phyloP scores from a whole-genome alignment of 2,329 filamentous ascomycete genomes.

The Fusarium sp. region DNA sequence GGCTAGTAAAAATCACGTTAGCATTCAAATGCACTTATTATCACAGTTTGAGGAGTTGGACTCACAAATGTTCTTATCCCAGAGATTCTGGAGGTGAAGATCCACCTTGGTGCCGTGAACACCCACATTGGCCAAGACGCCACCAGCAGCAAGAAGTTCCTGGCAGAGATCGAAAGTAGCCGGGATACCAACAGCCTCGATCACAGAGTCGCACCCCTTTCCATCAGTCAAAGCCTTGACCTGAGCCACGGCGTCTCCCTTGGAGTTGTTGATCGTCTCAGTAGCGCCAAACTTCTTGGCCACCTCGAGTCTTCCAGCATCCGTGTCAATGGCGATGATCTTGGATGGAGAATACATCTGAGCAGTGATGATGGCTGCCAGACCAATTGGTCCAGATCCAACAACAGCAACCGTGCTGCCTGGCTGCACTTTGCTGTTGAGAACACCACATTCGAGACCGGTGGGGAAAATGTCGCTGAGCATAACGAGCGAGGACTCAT shows the following conservation, averaged over 20 bases:
- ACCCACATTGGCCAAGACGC: slow-evolving; percentile 67
- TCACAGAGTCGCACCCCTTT: slow-evolving; percentile 66
- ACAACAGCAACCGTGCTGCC: slow-evolving; percentile 65
- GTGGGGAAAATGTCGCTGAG: slow-evolving; percentile 69
- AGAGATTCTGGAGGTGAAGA: slow-evolving; percentile 64
- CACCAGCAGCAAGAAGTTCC: slow-evolving; percentile 63
- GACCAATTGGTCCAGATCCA: slow-evolving; percentile 66
- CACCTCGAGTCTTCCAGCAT: slow-evolving; percentile 58
- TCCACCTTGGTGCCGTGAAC: slow-evolving; percentile 66
- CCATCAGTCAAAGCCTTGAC: slow-evolving; percentile 60
- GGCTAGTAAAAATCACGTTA: slow-evolving; percentile 36
- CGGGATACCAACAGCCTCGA: slow-evolving; percentile 68
- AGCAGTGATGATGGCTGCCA: slow-evolving; percentile 66
- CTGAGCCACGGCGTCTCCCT: slow-evolving; percentile 49
- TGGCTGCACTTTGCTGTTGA: slow-evolving; percentile 63
- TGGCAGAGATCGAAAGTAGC: slow-evolving; percentile 66
- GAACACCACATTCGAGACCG: slow-evolving; percentile 64
- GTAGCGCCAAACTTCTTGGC: slow-evolving; percentile 63
- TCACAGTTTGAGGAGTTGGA: neutral
- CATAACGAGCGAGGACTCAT: slow-evolving; percentile 59
- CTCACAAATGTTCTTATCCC: slow-evolving; percentile 65
- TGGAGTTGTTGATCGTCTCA: slow-evolving; percentile 54
- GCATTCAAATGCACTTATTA: no score
- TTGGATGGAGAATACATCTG: slow-evolving; percentile 64
- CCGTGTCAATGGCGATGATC: slow-evolving; percentile 64